Conservation (phyloP, 2,329 filamentous ascomycete species). For the Ceratocystis alfenasii region DNA sequence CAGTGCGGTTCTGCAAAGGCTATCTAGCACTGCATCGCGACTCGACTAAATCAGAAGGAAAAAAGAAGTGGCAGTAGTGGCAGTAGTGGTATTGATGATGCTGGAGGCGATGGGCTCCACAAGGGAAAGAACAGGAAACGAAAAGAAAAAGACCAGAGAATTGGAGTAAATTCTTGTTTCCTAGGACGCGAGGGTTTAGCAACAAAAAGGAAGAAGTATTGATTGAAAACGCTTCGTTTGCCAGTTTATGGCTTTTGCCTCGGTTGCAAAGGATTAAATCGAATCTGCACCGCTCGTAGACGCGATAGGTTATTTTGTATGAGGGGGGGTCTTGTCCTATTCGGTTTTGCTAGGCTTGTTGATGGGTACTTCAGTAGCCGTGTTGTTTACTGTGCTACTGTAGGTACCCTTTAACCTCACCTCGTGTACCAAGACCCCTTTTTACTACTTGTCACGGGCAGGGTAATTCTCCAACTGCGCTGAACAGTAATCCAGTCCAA, state of each 20-base stretch:
- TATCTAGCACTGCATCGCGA: slow-evolving; percentile 4
- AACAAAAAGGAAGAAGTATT: slow-evolving; percentile 7
- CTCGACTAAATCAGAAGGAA: background rate
- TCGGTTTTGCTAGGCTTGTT: background rate
- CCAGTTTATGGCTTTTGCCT: slow-evolving; percentile 10
- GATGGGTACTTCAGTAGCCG: background rate
- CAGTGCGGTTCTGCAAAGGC: slow-evolving; percentile 3
- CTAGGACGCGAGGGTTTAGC: background rate
- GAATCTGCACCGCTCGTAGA: background rate
- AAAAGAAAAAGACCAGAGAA: background rate
- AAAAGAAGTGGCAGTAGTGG: background rate
- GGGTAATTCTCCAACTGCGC: background rate
- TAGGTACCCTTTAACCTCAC: slow-evolving; percentile 2
- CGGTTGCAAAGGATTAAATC: slow-evolving; percentile 8
- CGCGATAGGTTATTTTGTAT: background rate
- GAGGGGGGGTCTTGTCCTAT: background rate
- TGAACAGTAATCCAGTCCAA: background rate
- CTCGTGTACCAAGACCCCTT: background rate
- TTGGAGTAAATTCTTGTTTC: background rate
- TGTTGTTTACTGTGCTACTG: background rate
- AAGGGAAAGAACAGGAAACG: background rate
- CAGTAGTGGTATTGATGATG: background rate
- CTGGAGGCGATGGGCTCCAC: background rate
- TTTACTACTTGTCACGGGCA: background rate
- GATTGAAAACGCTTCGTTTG: slow-evolving; percentile 6